phyloP scores from a whole-genome alignment of 768 basidiomycete species.

The Lactifluus pinguis region DNA sequence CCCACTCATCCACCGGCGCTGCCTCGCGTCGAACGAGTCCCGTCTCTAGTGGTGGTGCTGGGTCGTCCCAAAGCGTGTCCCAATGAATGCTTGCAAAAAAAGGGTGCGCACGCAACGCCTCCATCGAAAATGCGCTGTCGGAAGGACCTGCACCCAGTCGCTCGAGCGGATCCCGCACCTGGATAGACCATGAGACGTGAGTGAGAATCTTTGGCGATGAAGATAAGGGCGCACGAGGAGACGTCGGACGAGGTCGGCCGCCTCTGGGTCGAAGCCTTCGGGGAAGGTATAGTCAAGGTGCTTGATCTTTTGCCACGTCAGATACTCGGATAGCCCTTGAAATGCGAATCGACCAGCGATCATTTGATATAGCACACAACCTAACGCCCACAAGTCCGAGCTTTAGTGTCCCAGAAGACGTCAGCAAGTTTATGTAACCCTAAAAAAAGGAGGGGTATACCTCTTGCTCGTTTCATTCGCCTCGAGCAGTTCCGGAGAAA shows the following conservation, averaged over 20 bases:
- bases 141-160: constrained; percentile 50
- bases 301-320: constrained; percentile 94
- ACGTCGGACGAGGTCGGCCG: constrained; percentile 67
- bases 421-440: not conserved
- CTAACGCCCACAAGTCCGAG: constrained; percentile 93
- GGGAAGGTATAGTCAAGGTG: constrained; percentile 81
- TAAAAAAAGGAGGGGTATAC: constrained; percentile 31
- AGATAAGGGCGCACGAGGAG: constrained; percentile 50
- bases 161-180: constrained; percentile 38
- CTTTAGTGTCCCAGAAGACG: constrained; percentile 30
- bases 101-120: constrained; percentile 47
- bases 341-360: constrained; percentile 89
- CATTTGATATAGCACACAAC: constrained; percentile 91
- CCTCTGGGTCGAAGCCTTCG: constrained; percentile 72
- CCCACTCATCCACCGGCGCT: constrained; percentile 32
- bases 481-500: constrained; percentile 78
- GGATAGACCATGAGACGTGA: not conserved
- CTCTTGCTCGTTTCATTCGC: constrained; percentile 65
- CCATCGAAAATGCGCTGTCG: constrained; percentile 31
- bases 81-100: constrained; percentile 56
- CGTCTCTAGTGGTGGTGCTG: constrained; percentile 46
- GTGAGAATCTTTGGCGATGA: not conserved
- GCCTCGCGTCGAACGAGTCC: constrained; percentile 47
- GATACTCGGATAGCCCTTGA: constrained; percentile 82
- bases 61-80: constrained; percentile 56